Conservation (phyloP, 805 yeast genomes). For the Starmerella kuoi region DNA sequence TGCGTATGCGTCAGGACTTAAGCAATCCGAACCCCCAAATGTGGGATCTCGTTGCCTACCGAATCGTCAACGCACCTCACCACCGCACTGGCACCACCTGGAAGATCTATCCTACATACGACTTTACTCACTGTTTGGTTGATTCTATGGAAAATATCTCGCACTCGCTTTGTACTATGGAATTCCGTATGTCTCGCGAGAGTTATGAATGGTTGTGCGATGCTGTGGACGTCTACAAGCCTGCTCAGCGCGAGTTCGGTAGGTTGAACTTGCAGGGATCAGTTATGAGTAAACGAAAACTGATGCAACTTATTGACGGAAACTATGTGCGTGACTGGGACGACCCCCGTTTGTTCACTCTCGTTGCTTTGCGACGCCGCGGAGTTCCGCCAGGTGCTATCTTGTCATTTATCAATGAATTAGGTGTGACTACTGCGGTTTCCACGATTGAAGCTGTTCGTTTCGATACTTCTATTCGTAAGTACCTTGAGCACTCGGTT, state of each 20-base stretch:
- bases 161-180: conserved; percentile 93
- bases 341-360: conserved; percentile 90
- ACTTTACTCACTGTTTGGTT: conserved; percentile 96
- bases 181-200: conserved; percentile 81
- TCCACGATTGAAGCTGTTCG: conserved; percentile 82
- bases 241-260: conserved; percentile 98
- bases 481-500: conserved; percentile 75
- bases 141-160: conserved; percentile 94
- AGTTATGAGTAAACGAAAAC: conserved; percentile 86
- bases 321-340: conserved; percentile 89
- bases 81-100: conserved; percentile 95
- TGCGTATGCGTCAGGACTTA: conserved; percentile 94
- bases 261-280: conserved; percentile 92
- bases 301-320: conserved; percentile 79
- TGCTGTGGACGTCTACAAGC: conserved; percentile 85
- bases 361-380: conserved; percentile 89
- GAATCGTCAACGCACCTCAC: conserved; percentile 84
- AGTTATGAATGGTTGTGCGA: conserved; percentile 98
- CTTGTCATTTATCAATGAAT: conserved; percentile 78
- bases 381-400: conserved; percentile 99
- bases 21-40: conserved; percentile 89
- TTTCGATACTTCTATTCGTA: conserved; percentile 81
- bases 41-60: conserved; percentile 98
- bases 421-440: conserved; percentile 92
- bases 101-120: conserved; percentile 98